Evolutionary conservation across 2,329 filamentous ascomycete species (phyloP).

Genomic region (Pochonia chlamydosporia): DNA sequence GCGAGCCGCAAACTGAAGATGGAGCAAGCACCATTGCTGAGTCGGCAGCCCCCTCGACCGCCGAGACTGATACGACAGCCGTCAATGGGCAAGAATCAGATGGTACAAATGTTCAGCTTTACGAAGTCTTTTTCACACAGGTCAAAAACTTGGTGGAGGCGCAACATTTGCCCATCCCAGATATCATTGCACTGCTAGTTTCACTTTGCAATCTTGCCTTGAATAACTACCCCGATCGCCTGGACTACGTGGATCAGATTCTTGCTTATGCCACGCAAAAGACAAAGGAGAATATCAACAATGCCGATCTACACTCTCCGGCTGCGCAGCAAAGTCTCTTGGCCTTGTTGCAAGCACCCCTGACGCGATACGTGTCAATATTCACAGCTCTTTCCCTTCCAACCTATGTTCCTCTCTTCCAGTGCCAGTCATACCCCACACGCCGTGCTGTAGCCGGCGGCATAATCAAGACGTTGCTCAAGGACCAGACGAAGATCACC

Average conservation of each 20-base stretch:
- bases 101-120: slow-evolving; percentile 74
- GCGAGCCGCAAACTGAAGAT: slow-evolving; percentile 24
- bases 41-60: slow-evolving; percentile 32
- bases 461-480: slow-evolving; percentile 75
- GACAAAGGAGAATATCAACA: slow-evolving; percentile 83
- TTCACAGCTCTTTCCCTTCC: slow-evolving; percentile 95
- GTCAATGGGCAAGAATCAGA: slow-evolving; percentile 38
- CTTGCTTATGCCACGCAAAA: slow-evolving; percentile 83
- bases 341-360: slow-evolving; percentile 81
- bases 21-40: slow-evolving; percentile 21
- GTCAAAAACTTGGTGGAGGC: slow-evolving; percentile 90
- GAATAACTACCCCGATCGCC: slow-evolving; percentile 86
- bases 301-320: slow-evolving; percentile 87
- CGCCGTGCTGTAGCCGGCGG: slow-evolving; percentile 86
- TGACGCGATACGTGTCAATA: slow-evolving; percentile 84
- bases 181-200: slow-evolving; percentile 89
- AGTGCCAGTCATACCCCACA: slow-evolving; percentile 89
- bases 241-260: slow-evolving; percentile 95
- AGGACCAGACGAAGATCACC: slow-evolving; percentile 73
- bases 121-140: slow-evolving; percentile 96
- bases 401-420: slow-evolving; percentile 82
- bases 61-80: slow-evolving; percentile 42
- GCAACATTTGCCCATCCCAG: slow-evolving; percentile 85
- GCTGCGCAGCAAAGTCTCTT: slow-evolving; percentile 84
- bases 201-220: slow-evolving; percentile 89